phyloP scores from a whole-genome alignment of 2,329 filamentous ascomycete species.

The Septoria linicola region DNA sequence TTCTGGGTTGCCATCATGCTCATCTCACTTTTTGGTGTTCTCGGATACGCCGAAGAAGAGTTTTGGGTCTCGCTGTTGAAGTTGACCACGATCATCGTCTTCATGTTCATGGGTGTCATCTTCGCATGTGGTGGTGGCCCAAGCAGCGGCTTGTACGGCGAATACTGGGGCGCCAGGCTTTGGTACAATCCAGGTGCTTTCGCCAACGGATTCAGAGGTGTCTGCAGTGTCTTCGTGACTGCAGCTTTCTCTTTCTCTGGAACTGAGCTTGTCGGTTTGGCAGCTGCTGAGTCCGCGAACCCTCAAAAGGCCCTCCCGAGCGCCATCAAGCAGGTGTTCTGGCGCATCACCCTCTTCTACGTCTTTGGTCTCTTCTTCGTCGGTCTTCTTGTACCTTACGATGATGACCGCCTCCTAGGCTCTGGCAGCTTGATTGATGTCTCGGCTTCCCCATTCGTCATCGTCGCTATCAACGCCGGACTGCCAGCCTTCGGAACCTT shows the following conservation, averaged over 20 bases:
- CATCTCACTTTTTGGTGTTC: constrained; percentile 33
- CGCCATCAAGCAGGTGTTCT: constrained; percentile 91
- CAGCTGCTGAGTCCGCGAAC: constrained; percentile 75
- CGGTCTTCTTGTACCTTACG: constrained; percentile 76
- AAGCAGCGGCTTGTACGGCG: constrained; percentile 28
- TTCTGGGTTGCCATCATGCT: constrained; percentile 30
- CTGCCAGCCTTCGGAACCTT: constrained; percentile 79
- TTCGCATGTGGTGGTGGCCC: constrained; percentile 60
- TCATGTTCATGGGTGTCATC: constrained; percentile 62
- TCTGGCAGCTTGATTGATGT: constrained; percentile 58
- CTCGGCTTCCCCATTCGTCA: constrained; percentile 85
- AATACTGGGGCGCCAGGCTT: constrained; percentile 55
- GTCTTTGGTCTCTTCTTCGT: constrained; percentile 77
- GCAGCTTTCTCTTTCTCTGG: constrained; percentile 63
- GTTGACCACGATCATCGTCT: constrained; percentile 52
- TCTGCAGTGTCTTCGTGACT: constrained; percentile 63
- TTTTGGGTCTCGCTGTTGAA: constrained; percentile 34
- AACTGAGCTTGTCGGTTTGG: constrained; percentile 65
- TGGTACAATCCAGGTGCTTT: constrained; percentile 41
- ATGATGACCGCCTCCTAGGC: constrained; percentile 62
- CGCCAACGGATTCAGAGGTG: constrained; percentile 61
- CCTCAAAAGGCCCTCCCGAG: constrained; percentile 78
- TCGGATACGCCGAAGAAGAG: constrained; percentile 34
- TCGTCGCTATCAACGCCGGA: constrained; percentile 74
- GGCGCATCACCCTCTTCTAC: constrained; percentile 90